phyloP scores from a whole-genome alignment of 2,329 filamentous ascomycete species.

The Mycosphaerella sp. region DNA sequence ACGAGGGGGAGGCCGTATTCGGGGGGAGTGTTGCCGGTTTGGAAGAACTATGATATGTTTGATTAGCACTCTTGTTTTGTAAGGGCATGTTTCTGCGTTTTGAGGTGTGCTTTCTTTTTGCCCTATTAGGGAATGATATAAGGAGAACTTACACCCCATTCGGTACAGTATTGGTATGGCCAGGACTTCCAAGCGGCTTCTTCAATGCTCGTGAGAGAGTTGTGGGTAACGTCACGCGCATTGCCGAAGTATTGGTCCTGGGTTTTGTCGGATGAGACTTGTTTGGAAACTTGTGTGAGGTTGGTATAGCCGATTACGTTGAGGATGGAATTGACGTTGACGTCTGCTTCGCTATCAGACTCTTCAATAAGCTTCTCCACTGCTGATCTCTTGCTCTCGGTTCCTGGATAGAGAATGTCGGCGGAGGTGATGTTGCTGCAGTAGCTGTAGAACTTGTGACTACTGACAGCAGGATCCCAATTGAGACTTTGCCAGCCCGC shows the following conservation, averaged over 20 bases:
- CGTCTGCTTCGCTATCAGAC: slow-evolving; percentile 40
- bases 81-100: too few relatives aligned
- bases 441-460: slow-evolving; percentile 46
- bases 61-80: too few relatives aligned
- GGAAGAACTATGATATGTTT: slow-evolving; percentile 47
- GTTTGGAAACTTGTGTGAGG: slow-evolving; percentile 37
- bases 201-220: slow-evolving; percentile 9
- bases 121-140: too few relatives aligned
- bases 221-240: slow-evolving; percentile 40
- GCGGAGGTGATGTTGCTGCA: slow-evolving; percentile 51
- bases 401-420: slow-evolving; percentile 40
- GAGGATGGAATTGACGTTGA: slow-evolving; percentile 46
- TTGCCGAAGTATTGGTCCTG: slow-evolving; percentile 48
- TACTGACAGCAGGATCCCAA: slow-evolving; percentile 53
- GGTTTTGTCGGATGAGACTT: slow-evolving; percentile 32
- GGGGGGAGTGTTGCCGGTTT: slow-evolving; percentile 63
- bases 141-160: slow-evolving; percentile 53
- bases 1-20: slow-evolving; percentile 58
- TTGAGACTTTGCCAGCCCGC: slow-evolving; percentile 50
- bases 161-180: slow-evolving; percentile 45
- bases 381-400: slow-evolving; percentile 33
- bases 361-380: slow-evolving; percentile 43
- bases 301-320: slow-evolving; percentile 54
- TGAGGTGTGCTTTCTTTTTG: too few relatives aligned
- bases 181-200: slow-evolving; percentile 37